Conservation (phyloP, 306 rosid genomes). For the Dryas drummondii region DNA sequence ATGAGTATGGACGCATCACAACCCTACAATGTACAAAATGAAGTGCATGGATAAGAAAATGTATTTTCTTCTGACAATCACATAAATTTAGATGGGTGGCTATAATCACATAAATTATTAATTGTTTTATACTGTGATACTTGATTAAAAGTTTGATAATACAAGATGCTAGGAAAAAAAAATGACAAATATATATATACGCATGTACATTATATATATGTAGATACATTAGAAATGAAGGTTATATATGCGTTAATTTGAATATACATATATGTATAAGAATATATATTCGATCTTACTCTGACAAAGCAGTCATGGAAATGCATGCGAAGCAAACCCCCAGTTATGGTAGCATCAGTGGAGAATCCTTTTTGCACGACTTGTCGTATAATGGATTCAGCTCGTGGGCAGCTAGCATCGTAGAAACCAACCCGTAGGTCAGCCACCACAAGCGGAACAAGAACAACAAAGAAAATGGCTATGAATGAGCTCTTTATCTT, state of each 20-base stretch:
- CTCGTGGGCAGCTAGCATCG: constrained; percentile 33
- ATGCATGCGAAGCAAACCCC: constrained; percentile 56
- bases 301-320: constrained; percentile 61
- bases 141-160: too few relatives aligned
- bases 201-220: too few relatives aligned
- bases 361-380: constrained; percentile 37
- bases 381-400: constrained; percentile 40
- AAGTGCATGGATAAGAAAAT: too few relatives aligned
- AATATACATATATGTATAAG: too few relatives aligned
- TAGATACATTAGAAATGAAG: too few relatives aligned
- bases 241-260: too few relatives aligned
- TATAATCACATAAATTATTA: too few relatives aligned
- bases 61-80: too few relatives aligned
- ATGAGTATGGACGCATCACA: constrained; percentile 64
- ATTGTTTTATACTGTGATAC: too few relatives aligned
- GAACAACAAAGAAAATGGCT: neutral
- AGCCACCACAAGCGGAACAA: constrained; percentile 35
- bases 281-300: constrained; percentile 25
- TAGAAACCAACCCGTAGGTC: constrained; percentile 49
- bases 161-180: too few relatives aligned
- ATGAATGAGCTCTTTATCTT: constrained; percentile 15
- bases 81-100: too few relatives aligned
- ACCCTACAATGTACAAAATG: constrained; percentile 30
- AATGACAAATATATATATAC: too few relatives aligned
- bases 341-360: constrained; percentile 37